Evolutionary conservation across 2,329 filamentous ascomycete genomes (phyloP).

Genomic region (Fusarium brachygibbosum): DNA sequence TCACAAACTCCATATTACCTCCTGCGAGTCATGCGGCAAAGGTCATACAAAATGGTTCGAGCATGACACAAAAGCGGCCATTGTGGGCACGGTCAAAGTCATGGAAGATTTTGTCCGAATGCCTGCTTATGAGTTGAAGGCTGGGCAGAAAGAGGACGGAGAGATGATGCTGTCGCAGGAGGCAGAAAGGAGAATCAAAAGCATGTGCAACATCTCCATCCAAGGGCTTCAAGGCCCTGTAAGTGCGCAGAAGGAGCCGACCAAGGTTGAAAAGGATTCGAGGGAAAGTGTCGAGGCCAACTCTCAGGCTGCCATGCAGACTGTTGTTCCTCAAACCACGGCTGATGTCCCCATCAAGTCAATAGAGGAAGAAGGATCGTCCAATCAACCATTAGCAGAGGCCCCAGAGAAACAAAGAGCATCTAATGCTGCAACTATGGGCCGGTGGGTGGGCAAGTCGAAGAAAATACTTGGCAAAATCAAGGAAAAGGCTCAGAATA

Average conservation of each 20-base stretch:
- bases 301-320: background rate
- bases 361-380: background rate
- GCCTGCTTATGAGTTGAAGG: constrained; percentile 19
- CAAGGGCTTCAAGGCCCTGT: background rate
- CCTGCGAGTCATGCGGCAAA: constrained; percentile 13
- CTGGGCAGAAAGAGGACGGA: background rate
- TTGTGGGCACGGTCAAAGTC: constrained; percentile 8
- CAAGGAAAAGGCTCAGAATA: background rate
- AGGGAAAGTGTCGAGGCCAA: background rate
- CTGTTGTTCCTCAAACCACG: background rate
- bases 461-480: background rate
- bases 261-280: background rate
- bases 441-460: background rate
- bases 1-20: background rate
- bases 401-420: background rate
- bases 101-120: constrained; percentile 28
- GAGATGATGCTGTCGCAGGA: constrained; percentile 14
- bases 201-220: constrained; percentile 14
- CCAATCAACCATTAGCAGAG: background rate
- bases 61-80: background rate
- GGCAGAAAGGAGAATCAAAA: constrained; percentile 5
- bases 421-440: rapidly evolving
- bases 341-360: background rate
- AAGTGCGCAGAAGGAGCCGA: background rate
- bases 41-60: constrained; percentile 24